Evolutionary conservation across 257 asterid genomes (phyloP).

Genomic region (Solanum etuberosum): DNA sequence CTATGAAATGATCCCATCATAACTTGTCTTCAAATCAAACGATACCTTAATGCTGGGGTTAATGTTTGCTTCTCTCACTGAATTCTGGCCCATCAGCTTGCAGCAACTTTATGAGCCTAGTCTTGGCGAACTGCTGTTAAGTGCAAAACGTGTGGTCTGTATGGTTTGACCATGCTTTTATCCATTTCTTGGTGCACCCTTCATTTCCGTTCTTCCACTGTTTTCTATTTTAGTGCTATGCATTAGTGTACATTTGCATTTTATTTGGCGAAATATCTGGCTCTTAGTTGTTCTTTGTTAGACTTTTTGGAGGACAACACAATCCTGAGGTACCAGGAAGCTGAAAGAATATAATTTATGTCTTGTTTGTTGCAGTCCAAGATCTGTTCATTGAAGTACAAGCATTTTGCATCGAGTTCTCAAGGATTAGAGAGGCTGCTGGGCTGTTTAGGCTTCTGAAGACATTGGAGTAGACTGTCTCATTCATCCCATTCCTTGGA

Average conservation of each 20-base stretch:
- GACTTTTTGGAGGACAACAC: neutral
- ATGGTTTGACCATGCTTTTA: neutral
- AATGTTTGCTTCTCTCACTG: neutral
- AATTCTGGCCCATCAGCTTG: neutral
- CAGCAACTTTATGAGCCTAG: neutral
- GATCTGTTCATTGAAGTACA: constrained; percentile 93
- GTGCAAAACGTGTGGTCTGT: neutral
- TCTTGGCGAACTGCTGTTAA: neutral
- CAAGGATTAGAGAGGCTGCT: constrained; percentile 92
- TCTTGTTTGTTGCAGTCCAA: constrained; percentile 47
- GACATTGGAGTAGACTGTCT: constrained; percentile 46
- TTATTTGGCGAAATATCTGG: neutral
- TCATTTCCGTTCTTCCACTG: neutral
- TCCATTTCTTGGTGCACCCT: neutral
- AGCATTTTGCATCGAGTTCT: constrained; percentile 97
- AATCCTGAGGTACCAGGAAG: neutral
- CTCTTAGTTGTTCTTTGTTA: neutral
- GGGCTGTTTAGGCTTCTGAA: constrained; percentile 82
- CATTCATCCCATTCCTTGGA: neutral
- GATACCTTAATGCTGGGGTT: neutral
- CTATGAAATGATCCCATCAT: neutral
- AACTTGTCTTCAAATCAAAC: neutral
- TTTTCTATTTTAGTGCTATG: neutral
- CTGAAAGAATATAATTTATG: neutral
- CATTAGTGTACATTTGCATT: neutral